phyloP scores from a whole-genome alignment of 2,329 filamentous ascomycete genomes.

The Orbilia javanica region DNA sequence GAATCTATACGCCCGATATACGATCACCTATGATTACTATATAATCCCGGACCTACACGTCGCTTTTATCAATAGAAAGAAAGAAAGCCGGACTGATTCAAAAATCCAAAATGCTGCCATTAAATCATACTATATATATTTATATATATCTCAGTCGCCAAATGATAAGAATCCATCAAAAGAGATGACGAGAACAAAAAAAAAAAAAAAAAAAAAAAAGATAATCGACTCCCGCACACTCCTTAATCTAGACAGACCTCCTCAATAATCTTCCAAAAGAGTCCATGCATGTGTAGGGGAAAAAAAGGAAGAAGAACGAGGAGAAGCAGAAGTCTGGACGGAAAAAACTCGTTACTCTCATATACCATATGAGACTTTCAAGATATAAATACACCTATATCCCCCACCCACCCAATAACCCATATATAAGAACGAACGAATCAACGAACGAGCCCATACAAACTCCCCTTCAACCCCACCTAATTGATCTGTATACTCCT shows the following conservation, averaged over 20 bases:
- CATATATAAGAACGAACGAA: neutral
- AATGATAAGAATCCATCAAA: neutral
- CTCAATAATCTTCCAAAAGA: neutral
- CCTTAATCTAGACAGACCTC: neutral
- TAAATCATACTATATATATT: neutral
- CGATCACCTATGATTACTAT: neutral
- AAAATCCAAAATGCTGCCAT: neutral
- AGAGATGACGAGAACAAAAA: neutral
- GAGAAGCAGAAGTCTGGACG: neutral
- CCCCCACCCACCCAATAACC: neutral
- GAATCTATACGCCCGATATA: neutral
- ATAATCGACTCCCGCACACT: neutral
- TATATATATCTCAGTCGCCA: neutral
- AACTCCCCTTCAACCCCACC: neutral
- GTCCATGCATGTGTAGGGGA: no score
- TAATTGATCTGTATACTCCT: slow-evolving; percentile 19
- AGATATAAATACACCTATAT: neutral
- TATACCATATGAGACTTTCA: neutral
- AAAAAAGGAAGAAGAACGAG: no score
- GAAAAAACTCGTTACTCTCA: neutral
- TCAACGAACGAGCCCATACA: neutral
- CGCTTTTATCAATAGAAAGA: neutral
- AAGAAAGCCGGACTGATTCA: neutral
- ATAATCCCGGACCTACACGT: neutral
- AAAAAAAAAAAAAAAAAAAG: neutral